Evolutionary conservation across 768 basidiomycete genomes (phyloP), one percentile per base, ranked within the genome.

Genomic region (Strobilomyces confusus): DNA sequence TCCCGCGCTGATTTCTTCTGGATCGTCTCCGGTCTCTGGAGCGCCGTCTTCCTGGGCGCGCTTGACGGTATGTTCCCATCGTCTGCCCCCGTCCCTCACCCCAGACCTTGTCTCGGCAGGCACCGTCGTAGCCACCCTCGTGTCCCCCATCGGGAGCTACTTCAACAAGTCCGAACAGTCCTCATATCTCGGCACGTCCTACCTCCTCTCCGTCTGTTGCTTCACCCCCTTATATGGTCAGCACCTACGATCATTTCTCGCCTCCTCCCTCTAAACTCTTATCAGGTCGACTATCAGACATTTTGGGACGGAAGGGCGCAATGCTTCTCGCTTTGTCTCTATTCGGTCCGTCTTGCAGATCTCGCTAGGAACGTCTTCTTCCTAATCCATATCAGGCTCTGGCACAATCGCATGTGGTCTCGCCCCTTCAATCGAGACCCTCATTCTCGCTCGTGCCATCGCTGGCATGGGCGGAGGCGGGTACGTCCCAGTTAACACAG

Each of bases 391-490:
- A 40, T 34, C 64, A 90, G 88, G 87, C 20, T 75, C 81, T 55
- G 95, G 95, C 20, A 98, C 93, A 2, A 75, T 92, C 38, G 76
- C 86, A 15, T 98, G 94, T 65, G 95, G 91, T 1, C 60, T 94
- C 38, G 95, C 92, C 38, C 83, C 87, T 9, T 88, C 86, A 7
- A 95, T 98, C 94, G 79, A 82, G 57, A 68, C 77, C 13, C 78
- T 97, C 49, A 92, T 95, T 56, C 77, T 78, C 38, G 89, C 88
- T 51, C 82, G 95, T 13, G 84, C 90, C 4, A 71, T 97, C 41
- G 92, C 94, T 25, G 94, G 94, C 45, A 90, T 92, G 83, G 93
- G 91, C 51, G 92, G 93, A 52, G 93, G 92, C 70, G 88, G 92
- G 84, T 90, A 67, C 71, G 86, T 81, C 22, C 4, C 37, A 41